Evolutionary conservation across 2,329 filamentous ascomycete genomes (phyloP), one percentile per base, ranked within the genome.

Genomic region (Arthrobotrys musiformis): DNA sequence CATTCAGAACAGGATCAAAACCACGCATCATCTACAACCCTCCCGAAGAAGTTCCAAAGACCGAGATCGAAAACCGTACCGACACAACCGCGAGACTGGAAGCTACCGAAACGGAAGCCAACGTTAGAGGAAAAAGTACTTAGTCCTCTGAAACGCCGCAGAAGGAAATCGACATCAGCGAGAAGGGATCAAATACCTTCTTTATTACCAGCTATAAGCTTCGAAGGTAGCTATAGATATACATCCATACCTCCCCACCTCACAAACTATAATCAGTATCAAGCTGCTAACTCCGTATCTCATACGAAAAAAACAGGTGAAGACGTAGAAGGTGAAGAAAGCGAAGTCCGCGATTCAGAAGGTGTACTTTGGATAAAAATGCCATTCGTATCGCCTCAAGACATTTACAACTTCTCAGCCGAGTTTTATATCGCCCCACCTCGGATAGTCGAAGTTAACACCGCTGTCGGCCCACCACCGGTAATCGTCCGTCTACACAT

Each of bases 351-450:
- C 30, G 72, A 70, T 35, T 50, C 63, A 2, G 72, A 76, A 15
- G 72, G 72, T 22, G 56, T 70, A 0, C 64, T 76, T 33, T 76
- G 72, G 72, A 66, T 63, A 24, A 76, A 76, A 70, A 76, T 76
- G 72, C 72, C 72, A 8, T 58, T 70, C 58, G 37, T 52, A 64
- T 63, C 56, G 52, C 72, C 72, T 6, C 37, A 69, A 46, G 72
- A 76, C 6, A 50, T 70, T 24, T 76, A 76, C 48, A 61, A 69
- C 64, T 76, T 76, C 46, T 64, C 72, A n/a, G 72, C 72, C 37
- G 72, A 76, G 42, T 76, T 76, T 35, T 76, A 76, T 52, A 76
- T 76, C 13, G 6, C 72, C 22, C 72, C 72, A 56, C 72, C 72
- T 22, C 46, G 52, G 35, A 64, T 44, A 22, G 72, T 76, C 37